These are phyloP conservation scores for Maudiozyma humilis DNA, from an alignment of 1,139 yeast species.

Conservation along the genomic window DNA sequence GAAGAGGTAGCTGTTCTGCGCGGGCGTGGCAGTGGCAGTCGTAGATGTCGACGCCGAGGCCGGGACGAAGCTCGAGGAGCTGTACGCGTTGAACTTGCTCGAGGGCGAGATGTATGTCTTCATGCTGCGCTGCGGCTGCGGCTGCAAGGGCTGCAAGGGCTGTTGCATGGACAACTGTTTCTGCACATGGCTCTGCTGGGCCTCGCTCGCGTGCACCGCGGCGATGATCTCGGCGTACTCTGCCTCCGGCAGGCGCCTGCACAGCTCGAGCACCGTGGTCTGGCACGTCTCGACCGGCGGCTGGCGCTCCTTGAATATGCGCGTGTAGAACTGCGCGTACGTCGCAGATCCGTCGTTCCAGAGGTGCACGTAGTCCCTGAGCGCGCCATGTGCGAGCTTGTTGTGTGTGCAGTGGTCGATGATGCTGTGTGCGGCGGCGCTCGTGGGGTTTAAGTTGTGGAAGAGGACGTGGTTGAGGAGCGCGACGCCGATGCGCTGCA, in stretches of 20 bases:
- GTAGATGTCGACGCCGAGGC: no score
- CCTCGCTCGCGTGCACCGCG: neutral
- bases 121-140: slow-evolving; percentile 6
- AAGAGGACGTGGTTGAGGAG: slow-evolving; percentile 32
- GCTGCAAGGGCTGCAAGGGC: no score
- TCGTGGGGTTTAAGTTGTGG: slow-evolving; percentile 16
- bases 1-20: slow-evolving; percentile 3
- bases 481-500: slow-evolving; percentile 31
- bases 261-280: slow-evolving; percentile 10
- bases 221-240: neutral
- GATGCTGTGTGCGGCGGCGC: slow-evolving; percentile 8
- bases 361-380: slow-evolving; percentile 25
- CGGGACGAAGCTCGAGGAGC: slow-evolving; percentile 20
- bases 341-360: slow-evolving; percentile 32
- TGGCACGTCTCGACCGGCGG: slow-evolving; percentile 13
- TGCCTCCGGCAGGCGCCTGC: slow-evolving; percentile 11
- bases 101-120: slow-evolving; percentile 2
- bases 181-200: neutral
- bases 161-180: neutral
- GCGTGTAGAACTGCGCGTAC: slow-evolving; percentile 18
- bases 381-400: slow-evolving; percentile 20
- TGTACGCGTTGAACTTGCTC: slow-evolving; percentile 19
- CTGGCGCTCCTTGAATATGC: slow-evolving; percentile 15
- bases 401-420: slow-evolving; percentile 21
- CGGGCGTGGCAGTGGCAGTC: neutral